Percentiles rank a stretch among this genome's conserved stretches.
phyloP scores from a whole-genome alignment of 352 stramenopile genomes.

The Pythium oligandrum region DNA sequence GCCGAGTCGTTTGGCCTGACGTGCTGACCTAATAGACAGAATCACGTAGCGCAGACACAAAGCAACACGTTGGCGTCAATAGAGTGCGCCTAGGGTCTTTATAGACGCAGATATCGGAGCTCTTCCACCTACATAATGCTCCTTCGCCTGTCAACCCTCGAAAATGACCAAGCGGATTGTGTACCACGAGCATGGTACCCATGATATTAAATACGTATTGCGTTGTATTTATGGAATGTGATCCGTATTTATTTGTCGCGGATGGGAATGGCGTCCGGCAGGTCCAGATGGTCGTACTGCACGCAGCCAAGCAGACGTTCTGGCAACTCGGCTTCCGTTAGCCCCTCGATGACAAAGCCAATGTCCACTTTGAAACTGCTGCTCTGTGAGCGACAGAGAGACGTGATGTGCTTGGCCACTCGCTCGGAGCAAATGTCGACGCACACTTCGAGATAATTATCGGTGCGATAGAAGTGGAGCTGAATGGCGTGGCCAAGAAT shows the following conservation, averaged over 20 bases:
- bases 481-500: conserved; percentile 67
- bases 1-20: conserved; percentile 65
- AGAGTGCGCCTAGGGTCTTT: too few species aligned
- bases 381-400: conserved; percentile 64
- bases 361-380: conserved; percentile 71
- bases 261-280: conserved; percentile 50
- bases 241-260: conserved; percentile 8
- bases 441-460: conserved; percentile 66
- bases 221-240: background rate
- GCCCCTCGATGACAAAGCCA: conserved; percentile 76
- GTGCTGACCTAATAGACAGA: conserved; percentile 47
- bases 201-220: conserved; percentile 1
- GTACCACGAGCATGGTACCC: too few species aligned
- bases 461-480: conserved; percentile 54
- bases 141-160: too few species aligned
- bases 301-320: conserved; percentile 79
- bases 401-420: conserved; percentile 74
- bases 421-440: conserved; percentile 75
- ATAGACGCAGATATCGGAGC: too few species aligned
- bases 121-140: too few species aligned
- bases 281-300: conserved; percentile 73
- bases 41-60: too few species aligned
- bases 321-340: conserved; percentile 59
- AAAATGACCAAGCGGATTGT: too few species aligned
- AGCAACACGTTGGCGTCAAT: too few species aligned